phyloP scores from a whole-genome alignment of 805 yeast genomes.

The Kurtzmaniella cleridarum region DNA sequence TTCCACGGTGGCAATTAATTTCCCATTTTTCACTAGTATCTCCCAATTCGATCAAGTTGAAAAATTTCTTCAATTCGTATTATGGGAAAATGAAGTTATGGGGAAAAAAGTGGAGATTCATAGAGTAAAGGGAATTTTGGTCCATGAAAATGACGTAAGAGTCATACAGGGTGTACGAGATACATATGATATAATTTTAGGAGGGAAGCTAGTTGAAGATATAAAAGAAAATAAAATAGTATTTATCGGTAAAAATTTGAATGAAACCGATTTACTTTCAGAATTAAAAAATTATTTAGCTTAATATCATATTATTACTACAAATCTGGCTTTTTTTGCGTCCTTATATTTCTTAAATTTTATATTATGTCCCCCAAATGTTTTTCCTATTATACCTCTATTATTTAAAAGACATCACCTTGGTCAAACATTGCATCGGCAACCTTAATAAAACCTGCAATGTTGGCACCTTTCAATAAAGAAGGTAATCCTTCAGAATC shows the following conservation, averaged over 20 bases:
- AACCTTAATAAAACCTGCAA: constrained; percentile 98
- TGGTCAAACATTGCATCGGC: constrained; percentile 98
- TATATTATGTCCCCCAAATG: no score
- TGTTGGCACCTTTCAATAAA: constrained; percentile 96
- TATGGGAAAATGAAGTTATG: constrained; percentile 63
- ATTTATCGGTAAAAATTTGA: constrained; percentile 66
- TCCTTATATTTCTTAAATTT: no score
- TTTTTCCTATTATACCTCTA: no score
- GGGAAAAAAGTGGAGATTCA: constrained; percentile 60
- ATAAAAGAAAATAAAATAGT: constrained; percentile 53
- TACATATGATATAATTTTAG: constrained; percentile 73
- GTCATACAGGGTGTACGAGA: constrained; percentile 92
- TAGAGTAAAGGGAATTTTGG: constrained; percentile 72
- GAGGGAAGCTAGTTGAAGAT: constrained; percentile 30
- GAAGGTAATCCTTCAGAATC: constrained; percentile 69
- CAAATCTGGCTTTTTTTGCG: no score
- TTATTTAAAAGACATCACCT: constrained; percentile 63
- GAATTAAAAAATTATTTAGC: constrained; percentile 21
- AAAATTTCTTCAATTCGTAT: constrained; percentile 56
- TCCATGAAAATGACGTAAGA: constrained; percentile 37
- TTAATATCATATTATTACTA: not conserved
- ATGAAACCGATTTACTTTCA: constrained; percentile 23
- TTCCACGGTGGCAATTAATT: constrained; percentile 32
- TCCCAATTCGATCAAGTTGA: constrained; percentile 47
- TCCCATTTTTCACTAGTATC: constrained; percentile 35